Conservation (phyloP, 1,284 basidiomycete genomes). For the Salmacisia buchloeana region DNA sequence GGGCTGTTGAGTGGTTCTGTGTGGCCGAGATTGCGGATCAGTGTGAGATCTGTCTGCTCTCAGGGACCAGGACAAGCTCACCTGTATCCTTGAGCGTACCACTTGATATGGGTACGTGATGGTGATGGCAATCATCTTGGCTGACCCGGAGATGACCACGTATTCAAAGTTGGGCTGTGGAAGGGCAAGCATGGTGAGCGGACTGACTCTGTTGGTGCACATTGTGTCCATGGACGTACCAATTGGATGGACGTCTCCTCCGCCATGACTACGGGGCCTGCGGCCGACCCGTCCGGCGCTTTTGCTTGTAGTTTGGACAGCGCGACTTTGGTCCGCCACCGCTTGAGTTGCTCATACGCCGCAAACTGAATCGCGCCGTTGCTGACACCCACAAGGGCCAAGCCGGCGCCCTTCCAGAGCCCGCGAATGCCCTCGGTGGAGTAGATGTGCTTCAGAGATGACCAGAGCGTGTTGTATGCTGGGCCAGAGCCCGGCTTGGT, state of each 20-base stretch:
- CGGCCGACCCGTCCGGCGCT: constrained; percentile 1
- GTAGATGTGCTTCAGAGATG: constrained; percentile 20
- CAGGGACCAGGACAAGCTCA: constrained; percentile 51
- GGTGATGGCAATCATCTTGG: constrained; percentile 78
- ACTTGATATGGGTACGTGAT: constrained; percentile 97
- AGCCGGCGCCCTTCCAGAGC: constrained; percentile 76
- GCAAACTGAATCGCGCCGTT: constrained; percentile 97
- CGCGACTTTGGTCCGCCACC: constrained; percentile 59
- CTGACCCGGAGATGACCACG: constrained; percentile 82
- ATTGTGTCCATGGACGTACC: no score
- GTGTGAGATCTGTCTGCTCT: not conserved
- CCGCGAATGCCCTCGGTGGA: constrained; percentile 66
- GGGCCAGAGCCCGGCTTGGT: not conserved
- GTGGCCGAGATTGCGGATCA: constrained; percentile 11
- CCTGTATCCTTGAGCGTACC: constrained; percentile 86
- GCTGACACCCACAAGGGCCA: constrained; percentile 87
- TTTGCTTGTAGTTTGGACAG: constrained; percentile 9
- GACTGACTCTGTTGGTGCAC: not conserved
- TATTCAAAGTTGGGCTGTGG: constrained; percentile 81
- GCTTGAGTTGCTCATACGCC: constrained; percentile 91
- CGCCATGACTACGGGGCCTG: not conserved
- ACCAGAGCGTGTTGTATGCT: constrained; percentile 1
- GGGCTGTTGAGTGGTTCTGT: constrained; percentile 55
- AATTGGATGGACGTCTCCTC: constrained; percentile 15
- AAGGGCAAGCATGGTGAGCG: not conserved